Evolutionary conservation across 352 stramenopile species (phyloP).

Genomic region (Nothophytophthora sp.): DNA sequence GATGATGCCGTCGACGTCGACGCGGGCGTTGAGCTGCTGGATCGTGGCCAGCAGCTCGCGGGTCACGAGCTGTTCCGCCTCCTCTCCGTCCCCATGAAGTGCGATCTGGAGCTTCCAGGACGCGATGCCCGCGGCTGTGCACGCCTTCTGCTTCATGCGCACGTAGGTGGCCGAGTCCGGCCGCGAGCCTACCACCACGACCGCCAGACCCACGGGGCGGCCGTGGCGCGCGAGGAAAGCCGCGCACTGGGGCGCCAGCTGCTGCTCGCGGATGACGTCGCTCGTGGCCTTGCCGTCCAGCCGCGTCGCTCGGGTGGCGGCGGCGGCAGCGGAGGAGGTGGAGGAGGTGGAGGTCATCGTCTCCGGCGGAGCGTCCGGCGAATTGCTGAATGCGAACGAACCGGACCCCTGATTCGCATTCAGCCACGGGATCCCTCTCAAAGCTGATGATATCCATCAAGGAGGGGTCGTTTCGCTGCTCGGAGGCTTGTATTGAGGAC

Average conservation of each 20-base stretch:
- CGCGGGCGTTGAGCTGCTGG: slow-evolving; percentile 59
- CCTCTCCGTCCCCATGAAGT: slow-evolving; percentile 19
- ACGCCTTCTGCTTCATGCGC: slow-evolving; percentile 99
- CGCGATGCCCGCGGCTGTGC: slow-evolving; percentile 91
- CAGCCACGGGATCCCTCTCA: neutral
- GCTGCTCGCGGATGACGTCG: slow-evolving; percentile 66
- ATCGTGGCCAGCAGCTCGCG: slow-evolving; percentile 54
- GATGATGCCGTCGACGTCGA: slow-evolving; percentile 85
- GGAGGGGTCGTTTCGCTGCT: no score
- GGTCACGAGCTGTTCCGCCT: slow-evolving; percentile 13
- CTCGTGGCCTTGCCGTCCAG: slow-evolving; percentile 91
- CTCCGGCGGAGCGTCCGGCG: no score
- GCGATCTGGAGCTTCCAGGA: slow-evolving; percentile 83
- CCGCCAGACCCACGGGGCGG: slow-evolving; percentile 93
- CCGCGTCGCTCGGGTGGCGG: slow-evolving; percentile 8
- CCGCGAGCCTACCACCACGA: slow-evolving; percentile 96
- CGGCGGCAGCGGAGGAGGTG: neutral
- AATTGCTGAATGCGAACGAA: slow-evolving; percentile 1
- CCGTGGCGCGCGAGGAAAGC: slow-evolving; percentile 44
- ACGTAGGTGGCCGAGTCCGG: slow-evolving; percentile 98
- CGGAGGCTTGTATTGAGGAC: no score
- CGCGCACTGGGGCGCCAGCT: slow-evolving; percentile 78
- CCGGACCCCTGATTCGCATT: no score
- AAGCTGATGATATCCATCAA: neutral
- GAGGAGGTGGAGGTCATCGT: no score